These are phyloP conservation scores for Xerocomus spinulosus DNA, from an alignment of 768 basidiomycete species.

Conservation along the genomic window DNA sequence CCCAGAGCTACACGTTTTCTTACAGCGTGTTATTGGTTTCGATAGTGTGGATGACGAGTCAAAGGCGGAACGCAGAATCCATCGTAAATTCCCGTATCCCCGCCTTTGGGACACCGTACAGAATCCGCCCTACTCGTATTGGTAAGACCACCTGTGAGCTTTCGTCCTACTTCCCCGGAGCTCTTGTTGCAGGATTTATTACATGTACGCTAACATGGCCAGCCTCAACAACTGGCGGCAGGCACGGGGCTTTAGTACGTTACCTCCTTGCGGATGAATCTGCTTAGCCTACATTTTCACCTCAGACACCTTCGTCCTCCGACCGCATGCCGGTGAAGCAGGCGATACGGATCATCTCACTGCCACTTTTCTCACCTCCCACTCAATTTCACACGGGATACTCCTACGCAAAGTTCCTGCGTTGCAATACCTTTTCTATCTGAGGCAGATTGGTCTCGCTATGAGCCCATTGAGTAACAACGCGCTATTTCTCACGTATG, in stretches of 20 bases:
- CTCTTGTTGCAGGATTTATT: constrained; percentile 71
- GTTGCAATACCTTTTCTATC: constrained; percentile 93
- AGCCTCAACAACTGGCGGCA: constrained; percentile 93
- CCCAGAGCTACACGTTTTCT: constrained; percentile 91
- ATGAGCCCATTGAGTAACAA: constrained; percentile 99
- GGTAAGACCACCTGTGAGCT: constrained; percentile 44
- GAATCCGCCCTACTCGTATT: constrained; percentile 94
- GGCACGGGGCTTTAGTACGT: constrained; percentile 84
- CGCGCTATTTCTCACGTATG: constrained; percentile 93
- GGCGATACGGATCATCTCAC: constrained; percentile 98
- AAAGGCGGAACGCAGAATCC: constrained; percentile 84
- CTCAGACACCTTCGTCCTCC: constrained; percentile 90
- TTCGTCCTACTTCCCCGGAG: constrained; percentile 4
- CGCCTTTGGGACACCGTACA: constrained; percentile 83
- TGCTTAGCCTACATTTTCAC: background rate
- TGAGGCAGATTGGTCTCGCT: constrained; percentile 96
- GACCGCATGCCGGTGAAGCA: constrained; percentile 96
- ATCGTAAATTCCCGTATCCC: constrained; percentile 93
- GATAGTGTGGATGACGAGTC: constrained; percentile 99
- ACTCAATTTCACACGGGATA: constrained; percentile 99
- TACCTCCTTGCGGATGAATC: constrained; percentile 3
- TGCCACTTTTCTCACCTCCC: constrained; percentile 92
- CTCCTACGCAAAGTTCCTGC: constrained; percentile 96
- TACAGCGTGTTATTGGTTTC: constrained; percentile 94
- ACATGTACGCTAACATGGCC: constrained; percentile 96